Percentiles rank a stretch among this genome's conserved stretches.
These are phyloP conservation scores for Amaranthus cruentus DNA, from an alignment of 148 eudicot genomes.

Conservation along the genomic window DNA sequence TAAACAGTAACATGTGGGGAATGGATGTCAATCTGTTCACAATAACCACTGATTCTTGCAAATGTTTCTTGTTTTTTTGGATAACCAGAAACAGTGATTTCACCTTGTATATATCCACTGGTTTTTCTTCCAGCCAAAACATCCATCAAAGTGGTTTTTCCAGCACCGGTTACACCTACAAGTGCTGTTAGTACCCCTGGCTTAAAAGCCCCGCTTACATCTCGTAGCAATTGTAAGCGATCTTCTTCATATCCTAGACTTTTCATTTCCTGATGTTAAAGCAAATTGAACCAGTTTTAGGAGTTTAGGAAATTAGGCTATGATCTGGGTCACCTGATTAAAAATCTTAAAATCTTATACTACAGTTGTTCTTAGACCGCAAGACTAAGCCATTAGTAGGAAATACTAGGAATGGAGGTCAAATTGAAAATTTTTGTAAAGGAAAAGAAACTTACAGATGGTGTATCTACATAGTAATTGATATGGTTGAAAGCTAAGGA, in stretches of 20 bases:
- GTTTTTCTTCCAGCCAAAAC: constrained; percentile 76
- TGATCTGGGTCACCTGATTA: too few relatives aligned
- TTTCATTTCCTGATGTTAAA: constrained; percentile 48
- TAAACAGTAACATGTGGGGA: constrained; percentile 64
- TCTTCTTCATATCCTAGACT: constrained; percentile 40
- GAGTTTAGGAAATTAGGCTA: too few relatives aligned
- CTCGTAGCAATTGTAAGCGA: constrained; percentile 50
- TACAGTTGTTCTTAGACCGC: too few relatives aligned
- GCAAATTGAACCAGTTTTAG: constrained; percentile 8
- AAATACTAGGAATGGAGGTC: background rate
- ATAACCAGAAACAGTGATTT: constrained; percentile 50
- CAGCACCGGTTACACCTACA: constrained; percentile 78
- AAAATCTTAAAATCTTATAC: background rate
- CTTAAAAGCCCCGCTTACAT: constrained; percentile 70
- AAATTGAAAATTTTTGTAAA: background rate
- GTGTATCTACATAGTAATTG: constrained; percentile 61
- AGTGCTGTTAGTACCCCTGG: constrained; percentile 82
- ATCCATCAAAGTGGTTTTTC: constrained; percentile 70
- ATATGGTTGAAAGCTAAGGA: constrained; percentile 58
- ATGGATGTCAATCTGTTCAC: constrained; percentile 72
- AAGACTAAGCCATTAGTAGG: background rate
- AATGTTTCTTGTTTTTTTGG: constrained; percentile 69
- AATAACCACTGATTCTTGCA: constrained; percentile 63
- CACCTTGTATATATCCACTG: constrained; percentile 59
- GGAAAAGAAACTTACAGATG: constrained; percentile 39